Base-by-base conservation (phyloP, 306 rosid species). In the Cicer yamashitae region DNA sequence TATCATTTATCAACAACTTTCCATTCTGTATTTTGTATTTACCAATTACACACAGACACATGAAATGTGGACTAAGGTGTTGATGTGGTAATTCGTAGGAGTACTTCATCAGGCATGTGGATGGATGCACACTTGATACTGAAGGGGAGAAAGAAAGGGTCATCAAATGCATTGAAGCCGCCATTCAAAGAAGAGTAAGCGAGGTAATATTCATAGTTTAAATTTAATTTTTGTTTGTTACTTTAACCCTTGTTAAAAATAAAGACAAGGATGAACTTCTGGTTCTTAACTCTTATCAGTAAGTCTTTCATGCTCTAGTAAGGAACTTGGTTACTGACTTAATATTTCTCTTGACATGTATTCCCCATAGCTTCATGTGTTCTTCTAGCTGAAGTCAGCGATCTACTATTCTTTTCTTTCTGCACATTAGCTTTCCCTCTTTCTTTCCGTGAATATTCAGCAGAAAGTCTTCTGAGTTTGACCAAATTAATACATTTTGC, bases 91-190 rank as follows among this genome's bases (percentile, higher is more conserved):
- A 67, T 58, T 84, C 76, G 34, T 76, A 91, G 96, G 94, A 89
- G 81, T 91, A 91, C 71, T 92, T 76, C 78, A 85, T 94, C 69
- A 92, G 96, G 30, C 97, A 91, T 76, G 57, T 86, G 93, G 98
- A 90, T 79, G 97, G 97, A 30, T 91, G 94, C 87, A 94, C 94
- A 12, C 94, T 94, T 44, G 96, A 94, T 68, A 87, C 89, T 10
- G 93, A 90, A 79, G 97, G 90, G 76, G 98, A 91, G 76, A 85
- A 90, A 84, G 97, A 91, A 82, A 84, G 93, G 80, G 94, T 91
- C 17, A 74, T 87, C 80, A 86, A 91, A 88, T 94, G 98, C 84
- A 88, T 94, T 68, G 91, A 91, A 76, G 96, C 97, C 65, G 98
- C 94, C 40, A 94, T 94, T 84, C 87, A 68, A 52, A 90, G 98